A percentile compares a stretch with the other conserved stretches of the same genome.
phyloP scores from a whole-genome alignment of 1,284 basidiomycete species.

The Omphalotus olearius region DNA sequence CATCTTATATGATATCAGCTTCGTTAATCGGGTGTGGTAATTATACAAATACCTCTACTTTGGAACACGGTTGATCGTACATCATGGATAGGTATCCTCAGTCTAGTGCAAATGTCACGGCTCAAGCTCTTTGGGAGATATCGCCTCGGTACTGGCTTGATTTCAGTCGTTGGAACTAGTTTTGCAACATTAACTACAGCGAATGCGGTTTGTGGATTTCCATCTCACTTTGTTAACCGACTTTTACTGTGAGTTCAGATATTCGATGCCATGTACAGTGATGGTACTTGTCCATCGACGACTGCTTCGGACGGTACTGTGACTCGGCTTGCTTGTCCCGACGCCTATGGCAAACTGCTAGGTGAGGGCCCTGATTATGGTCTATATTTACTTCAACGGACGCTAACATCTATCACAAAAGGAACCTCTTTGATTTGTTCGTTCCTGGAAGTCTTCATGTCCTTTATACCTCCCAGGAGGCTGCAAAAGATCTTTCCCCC shows the following conservation, averaged over 20 bases:
- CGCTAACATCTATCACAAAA: slow-evolving; percentile 17
- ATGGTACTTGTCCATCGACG: slow-evolving; percentile 72
- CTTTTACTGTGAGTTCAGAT: slow-evolving; percentile 30
- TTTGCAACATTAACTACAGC: slow-evolving; percentile 82
- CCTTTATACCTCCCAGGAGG: slow-evolving; percentile 63
- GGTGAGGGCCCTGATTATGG: too few species aligned
- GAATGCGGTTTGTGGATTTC: slow-evolving; percentile 42
- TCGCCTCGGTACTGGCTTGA: slow-evolving; percentile 72
- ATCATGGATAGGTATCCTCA: slow-evolving; percentile 51
- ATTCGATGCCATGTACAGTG: slow-evolving; percentile 68
- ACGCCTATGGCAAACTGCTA: slow-evolving; percentile 75
- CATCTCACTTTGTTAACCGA: too few species aligned
- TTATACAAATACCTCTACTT: slow-evolving; percentile 12
- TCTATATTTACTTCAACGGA: slow-evolving; percentile 6
- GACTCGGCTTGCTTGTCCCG: slow-evolving; percentile 64
- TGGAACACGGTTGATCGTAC: neutral
- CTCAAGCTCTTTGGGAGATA: slow-evolving; percentile 56
- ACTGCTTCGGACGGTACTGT: slow-evolving; percentile 55
- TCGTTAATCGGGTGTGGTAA: slow-evolving; percentile 73
- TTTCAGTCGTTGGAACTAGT: slow-evolving; percentile 81
- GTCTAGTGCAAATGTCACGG: slow-evolving; percentile 72
- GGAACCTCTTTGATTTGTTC: slow-evolving; percentile 78
- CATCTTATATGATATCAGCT: slow-evolving; percentile 81
- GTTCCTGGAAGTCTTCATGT: slow-evolving; percentile 75
- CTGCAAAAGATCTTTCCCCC: slow-evolving; percentile 77